These are phyloP conservation scores for Oxyria digyna DNA, from an alignment of 148 eudicot species.

Conservation along the genomic window DNA sequence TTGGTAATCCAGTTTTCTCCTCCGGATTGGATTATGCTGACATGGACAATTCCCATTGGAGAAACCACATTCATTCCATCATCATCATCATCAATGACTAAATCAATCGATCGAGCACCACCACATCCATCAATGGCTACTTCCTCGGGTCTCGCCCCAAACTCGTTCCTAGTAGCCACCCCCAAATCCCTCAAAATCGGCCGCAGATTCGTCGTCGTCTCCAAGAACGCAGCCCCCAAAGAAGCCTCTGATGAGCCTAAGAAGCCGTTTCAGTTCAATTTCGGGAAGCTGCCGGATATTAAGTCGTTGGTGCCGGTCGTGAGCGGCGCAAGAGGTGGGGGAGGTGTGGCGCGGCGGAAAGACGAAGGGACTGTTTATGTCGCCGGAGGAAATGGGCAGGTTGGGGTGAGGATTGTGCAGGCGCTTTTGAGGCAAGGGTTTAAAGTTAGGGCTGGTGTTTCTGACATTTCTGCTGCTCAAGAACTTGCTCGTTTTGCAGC, in stretches of 20 bases:
- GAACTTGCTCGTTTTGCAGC: constrained; percentile 77
- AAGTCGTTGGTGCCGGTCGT: constrained; percentile 56
- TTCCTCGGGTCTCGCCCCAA: constrained; percentile 36
- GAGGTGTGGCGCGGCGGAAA: constrained; percentile 37
- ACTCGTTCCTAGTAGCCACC: constrained; percentile 48
- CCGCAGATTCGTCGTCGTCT: constrained; percentile 22
- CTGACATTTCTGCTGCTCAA: constrained; percentile 74
- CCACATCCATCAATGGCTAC: constrained; percentile 40
- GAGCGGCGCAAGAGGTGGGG: constrained; percentile 19
- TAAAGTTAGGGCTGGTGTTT: constrained; percentile 83
- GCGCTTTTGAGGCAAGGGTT: constrained; percentile 59
- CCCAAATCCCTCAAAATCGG: not conserved
- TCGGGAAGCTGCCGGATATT: constrained; percentile 44
- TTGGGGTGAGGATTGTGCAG: constrained; percentile 64
- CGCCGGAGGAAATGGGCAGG: constrained; percentile 77
- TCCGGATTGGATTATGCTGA: constrained; percentile 31
- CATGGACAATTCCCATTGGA: constrained; percentile 48
- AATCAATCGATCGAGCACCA: not conserved
- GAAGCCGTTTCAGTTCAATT: constrained; percentile 45
- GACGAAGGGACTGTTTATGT: constrained; percentile 84
- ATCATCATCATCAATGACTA: not conserved
- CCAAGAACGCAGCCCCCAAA: constrained; percentile 23
- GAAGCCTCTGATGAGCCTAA: too few relatives aligned
- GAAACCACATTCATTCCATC: not conserved
- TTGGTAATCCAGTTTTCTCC: constrained; percentile 20